Percentiles rank a stretch among this genome's conserved stretches.
Conservation (phyloP, 805 yeast species). For the Pichia rugopelliculosa region DNA sequence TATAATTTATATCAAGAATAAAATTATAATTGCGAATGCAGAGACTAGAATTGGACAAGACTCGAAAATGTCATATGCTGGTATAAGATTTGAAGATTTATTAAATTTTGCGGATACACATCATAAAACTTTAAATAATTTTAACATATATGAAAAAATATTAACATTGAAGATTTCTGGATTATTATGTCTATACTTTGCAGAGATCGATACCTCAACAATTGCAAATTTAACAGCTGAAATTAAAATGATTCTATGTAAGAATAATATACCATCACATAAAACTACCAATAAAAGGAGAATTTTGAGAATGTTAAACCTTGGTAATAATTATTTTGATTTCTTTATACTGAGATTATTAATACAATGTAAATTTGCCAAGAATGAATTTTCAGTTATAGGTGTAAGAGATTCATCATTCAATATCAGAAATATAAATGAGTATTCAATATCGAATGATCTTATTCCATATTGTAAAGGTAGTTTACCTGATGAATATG, state of each 20-base stretch:
- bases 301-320: conserved; percentile 3
- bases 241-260: conserved; percentile 14
- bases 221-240: conserved; percentile 2
- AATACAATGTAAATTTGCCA: conserved; percentile 13
- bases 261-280: conserved; percentile 4
- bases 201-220: conserved; percentile 12
- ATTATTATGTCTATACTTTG: conserved; percentile 7
- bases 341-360: conserved; percentile 4
- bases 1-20: conserved; percentile 2
- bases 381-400: conserved; percentile 6
- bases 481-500: conserved; percentile 6
- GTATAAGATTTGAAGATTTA: conserved; percentile 18
- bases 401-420: conserved; percentile 14
- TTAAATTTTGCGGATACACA: conserved; percentile 7
- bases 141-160: conserved; percentile 6
- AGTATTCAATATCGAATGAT: conserved; percentile 8
- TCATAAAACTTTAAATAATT: conserved; percentile 12
- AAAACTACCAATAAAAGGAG: not conserved
- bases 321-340: conserved; percentile 9
- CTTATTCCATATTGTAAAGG: conserved; percentile 4
- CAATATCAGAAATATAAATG: conserved; percentile 7
- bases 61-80: conserved; percentile 12
- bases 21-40: conserved; percentile 8
- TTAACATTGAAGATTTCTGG: conserved; percentile 5
- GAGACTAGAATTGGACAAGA: conserved; percentile 11